phyloP scores from a whole-genome alignment of 192 early-diverging fungal species.

The Coemansia javaensis region DNA sequence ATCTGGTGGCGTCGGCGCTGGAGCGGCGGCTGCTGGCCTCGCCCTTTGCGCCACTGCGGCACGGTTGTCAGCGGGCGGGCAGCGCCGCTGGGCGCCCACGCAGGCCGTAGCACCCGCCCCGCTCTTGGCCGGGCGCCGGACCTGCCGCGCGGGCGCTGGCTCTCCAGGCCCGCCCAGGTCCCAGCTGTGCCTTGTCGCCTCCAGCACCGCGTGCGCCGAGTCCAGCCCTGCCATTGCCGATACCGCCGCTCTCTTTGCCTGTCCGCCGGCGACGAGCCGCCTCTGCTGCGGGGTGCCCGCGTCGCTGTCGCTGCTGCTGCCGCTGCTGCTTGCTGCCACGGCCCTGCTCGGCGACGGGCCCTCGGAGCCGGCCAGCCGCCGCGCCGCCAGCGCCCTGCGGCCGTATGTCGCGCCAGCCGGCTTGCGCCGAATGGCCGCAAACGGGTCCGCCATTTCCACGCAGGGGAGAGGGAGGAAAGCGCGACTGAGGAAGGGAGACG shows the following conservation, averaged over 20 bases:
- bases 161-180: constrained; percentile 6
- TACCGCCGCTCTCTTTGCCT: constrained; percentile 19
- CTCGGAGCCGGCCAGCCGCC: constrained; percentile 21
- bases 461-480: neutral
- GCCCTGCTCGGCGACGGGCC: neutral
- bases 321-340: neutral
- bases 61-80: too few relatives aligned
- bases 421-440: constrained; percentile 40
- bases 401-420: constrained; percentile 39
- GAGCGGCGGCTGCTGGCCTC: too few relatives aligned
- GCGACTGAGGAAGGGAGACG: too few relatives aligned
- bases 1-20: too few relatives aligned
- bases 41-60: too few relatives aligned
- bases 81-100: too few relatives aligned
- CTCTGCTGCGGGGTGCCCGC: constrained; percentile 2
- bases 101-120: constrained; percentile 5
- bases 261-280: neutral
- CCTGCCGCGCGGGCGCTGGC: neutral
- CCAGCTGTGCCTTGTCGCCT: constrained; percentile 32
- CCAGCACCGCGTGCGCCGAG: constrained; percentile 20
- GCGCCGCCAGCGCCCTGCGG: constrained; percentile 39
- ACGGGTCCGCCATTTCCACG: constrained; percentile 35
- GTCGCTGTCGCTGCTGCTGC: neutral
- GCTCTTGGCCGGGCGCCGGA: neutral
- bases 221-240: constrained; percentile 33